phyloP scores from a whole-genome alignment of 805 yeast species.

The Danielozyma ontarioensis region DNA sequence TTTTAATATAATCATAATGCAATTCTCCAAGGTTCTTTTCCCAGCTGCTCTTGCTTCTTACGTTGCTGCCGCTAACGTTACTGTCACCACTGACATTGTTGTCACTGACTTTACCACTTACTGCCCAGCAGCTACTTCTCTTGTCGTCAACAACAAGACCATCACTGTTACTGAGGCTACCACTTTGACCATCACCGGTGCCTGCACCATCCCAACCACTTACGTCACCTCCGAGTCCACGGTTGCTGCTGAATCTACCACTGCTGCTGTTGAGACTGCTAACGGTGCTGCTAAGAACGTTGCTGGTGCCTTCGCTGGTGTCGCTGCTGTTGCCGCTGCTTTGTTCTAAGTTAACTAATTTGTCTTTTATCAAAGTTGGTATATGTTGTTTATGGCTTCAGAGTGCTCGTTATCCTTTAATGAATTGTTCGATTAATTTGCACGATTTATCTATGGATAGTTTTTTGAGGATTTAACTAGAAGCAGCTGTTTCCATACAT shows the following conservation, averaged over 20 bases:
- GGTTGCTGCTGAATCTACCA: constrained; percentile 6
- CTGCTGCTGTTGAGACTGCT: constrained; percentile 11
- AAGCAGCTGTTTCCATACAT: background rate
- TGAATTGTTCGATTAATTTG: background rate
- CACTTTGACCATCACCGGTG: constrained; percentile 82
- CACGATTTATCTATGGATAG: background rate
- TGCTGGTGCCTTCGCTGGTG: constrained; percentile 48
- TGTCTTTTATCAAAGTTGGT: background rate
- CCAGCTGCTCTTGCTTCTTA: constrained; percentile 35
- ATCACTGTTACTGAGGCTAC: constrained; percentile 74
- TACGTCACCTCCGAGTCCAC: constrained; percentile 14
- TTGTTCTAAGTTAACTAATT: constrained; percentile 28
- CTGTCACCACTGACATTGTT: constrained; percentile 48
- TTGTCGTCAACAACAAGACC: constrained; percentile 62
- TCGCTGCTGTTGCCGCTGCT: constrained; percentile 47
- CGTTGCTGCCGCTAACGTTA: constrained; percentile 41
- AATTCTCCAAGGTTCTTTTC: constrained; percentile 1
- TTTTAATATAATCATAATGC: constrained; percentile 2
- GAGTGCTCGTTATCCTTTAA: background rate
- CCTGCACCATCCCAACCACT: constrained; percentile 66
- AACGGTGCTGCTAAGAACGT: constrained; percentile 41
- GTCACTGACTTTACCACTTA: constrained; percentile 74
- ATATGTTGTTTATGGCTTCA: background rate
- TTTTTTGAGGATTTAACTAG: no score
- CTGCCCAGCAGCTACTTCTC: constrained; percentile 73